Evolutionary conservation across 2,329 filamentous ascomycete genomes (phyloP), one percentile per base, ranked within the genome.

Genomic region (Pyrenophora teres): DNA sequence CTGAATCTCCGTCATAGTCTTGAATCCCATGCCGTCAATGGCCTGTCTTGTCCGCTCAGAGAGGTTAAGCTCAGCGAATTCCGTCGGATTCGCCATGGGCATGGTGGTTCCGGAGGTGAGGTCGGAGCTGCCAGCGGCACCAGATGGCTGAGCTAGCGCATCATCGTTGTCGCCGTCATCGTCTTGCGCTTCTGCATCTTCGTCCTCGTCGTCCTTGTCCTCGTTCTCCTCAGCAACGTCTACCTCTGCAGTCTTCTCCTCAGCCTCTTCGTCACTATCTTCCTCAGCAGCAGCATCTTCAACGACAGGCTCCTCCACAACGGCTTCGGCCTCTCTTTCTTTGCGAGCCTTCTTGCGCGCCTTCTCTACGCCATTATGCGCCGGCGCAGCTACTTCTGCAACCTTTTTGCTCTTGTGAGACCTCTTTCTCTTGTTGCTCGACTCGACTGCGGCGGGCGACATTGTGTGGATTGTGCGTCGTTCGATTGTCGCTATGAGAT

Each of bases 1-100:
- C 75, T 97, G 94, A 62, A 97, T 97, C 73, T 94, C 90, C 0
- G 94, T 97, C 92, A 99, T 97, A 71, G 83, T 92, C 68, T 89
- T 87, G 72, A 97, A 97, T 12, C 89, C 89, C 93, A 99, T 97
- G 59, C 89, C 90, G 51, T 87, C 77, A 64, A 97, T 92, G 7
- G 92, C 92, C 77, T 88, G 86, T 82, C 92, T 88, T 0, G 92
- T 97, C 76, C 90, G 92, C 19, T 92, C 88, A 1, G 90, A 94
- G 9, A 99, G 82, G 47, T 89, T 89, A 57, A 99, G 80, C 60
- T 97, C 88, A 30, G 84, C 77, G 70, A 97, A 96, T 44, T 86
- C 85, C 67, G 87, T 80, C 18, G 87, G 86, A 50, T 83, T 83
- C 25, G 84, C 80, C 25, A 80, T 80, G 2, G 86, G 86, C 43